Evolutionary conservation across 768 basidiomycete species (phyloP).

Genomic region (Russula abietina): DNA sequence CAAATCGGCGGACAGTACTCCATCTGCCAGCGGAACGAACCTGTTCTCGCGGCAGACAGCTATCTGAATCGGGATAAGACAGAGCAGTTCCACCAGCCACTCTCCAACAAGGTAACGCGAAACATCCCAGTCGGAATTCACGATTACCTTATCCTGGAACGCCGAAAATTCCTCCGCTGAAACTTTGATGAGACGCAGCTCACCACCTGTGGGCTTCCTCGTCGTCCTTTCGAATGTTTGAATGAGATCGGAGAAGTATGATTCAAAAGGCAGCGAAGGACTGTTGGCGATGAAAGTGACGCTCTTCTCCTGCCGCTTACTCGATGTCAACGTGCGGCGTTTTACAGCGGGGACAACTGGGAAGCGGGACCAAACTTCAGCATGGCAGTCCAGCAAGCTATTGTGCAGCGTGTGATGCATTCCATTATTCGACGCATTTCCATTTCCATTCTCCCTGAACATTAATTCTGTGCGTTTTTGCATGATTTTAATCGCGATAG

Average conservation of each 20-base stretch:
- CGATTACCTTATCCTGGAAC: constrained; percentile 26
- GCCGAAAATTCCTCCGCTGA: constrained; percentile 30
- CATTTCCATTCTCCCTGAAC: constrained; percentile 42
- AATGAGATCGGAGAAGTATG: constrained; percentile 44
- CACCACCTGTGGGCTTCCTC: constrained; percentile 46
- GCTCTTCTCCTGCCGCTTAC: constrained; percentile 31
- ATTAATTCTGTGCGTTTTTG: constrained; percentile 50
- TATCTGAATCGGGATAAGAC: constrained; percentile 59
- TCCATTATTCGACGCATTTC: constrained; percentile 22
- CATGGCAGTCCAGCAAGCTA: constrained; percentile 17
- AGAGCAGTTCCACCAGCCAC: constrained; percentile 56
- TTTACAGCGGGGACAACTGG: constrained; percentile 12
- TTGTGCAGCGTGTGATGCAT: constrained; percentile 38
- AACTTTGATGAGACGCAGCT: constrained; percentile 37
- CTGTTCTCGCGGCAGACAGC: constrained; percentile 55
- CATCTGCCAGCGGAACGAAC: constrained; percentile 57
- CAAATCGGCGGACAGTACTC: constrained; percentile 43
- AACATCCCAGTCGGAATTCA: constrained; percentile 21
- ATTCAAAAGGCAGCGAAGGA: constrained; percentile 33
- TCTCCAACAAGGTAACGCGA: constrained; percentile 47
- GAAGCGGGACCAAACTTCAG: constrained; percentile 18
- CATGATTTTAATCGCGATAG: constrained; percentile 47
- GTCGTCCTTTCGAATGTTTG: constrained; percentile 43
- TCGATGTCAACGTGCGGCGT: constrained; percentile 17
- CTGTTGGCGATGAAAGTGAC: constrained; percentile 43